Evolutionary conservation across 2,329 filamentous ascomycete species (phyloP), one percentile per base, ranked within the genome.

Genomic region (Penicillium freii): DNA sequence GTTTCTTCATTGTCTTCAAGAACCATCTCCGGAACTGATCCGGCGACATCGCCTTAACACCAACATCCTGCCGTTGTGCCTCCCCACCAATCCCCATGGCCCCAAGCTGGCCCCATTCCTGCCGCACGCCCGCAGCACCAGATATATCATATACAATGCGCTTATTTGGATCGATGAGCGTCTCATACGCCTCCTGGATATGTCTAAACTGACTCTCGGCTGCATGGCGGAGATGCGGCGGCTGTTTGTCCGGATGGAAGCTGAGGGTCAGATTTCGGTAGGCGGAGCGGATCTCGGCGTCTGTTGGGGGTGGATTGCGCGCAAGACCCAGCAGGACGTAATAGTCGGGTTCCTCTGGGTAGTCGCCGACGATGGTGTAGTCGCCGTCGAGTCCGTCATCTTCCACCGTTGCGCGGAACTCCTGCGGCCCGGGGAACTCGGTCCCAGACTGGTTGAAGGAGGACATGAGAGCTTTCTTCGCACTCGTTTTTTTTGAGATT

Each of bases 221-320:
- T 0, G 71, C 69, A 19, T 75, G 70, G 39, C 68, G 73, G 34
- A 74, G 63, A 40, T 76, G 68, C 38, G 68, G 49, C 5, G 76
- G 76, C 53, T 79, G 77, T 60, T 78, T 78, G 62, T 79, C 77
- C 19, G 77, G 77, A 50, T 79, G 77, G 55, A 79, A 78, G 60
- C 73, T 77, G 25, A 78, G 69, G 9, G 73, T 75, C 54, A 78
- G 62, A 31, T 66, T 74, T 49, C 73, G 74, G 62, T 77, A 78
- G n/a, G 77, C 77, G 40, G 75, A 72, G 27, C 76, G 75, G 50
- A 79, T 75, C 43, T 77, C 69, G 27, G 74, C 60, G 8, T 76
- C 73, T 33, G 71, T 73, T 2, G 76, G 76, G 1, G 75, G 67
- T n/a, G 75, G 76, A 5, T 70, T 60, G 51, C 70, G 70, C 11